These are phyloP conservation scores for Microcos paniculata DNA, from an alignment of 345 rosid species.

Conservation along the genomic window DNA sequence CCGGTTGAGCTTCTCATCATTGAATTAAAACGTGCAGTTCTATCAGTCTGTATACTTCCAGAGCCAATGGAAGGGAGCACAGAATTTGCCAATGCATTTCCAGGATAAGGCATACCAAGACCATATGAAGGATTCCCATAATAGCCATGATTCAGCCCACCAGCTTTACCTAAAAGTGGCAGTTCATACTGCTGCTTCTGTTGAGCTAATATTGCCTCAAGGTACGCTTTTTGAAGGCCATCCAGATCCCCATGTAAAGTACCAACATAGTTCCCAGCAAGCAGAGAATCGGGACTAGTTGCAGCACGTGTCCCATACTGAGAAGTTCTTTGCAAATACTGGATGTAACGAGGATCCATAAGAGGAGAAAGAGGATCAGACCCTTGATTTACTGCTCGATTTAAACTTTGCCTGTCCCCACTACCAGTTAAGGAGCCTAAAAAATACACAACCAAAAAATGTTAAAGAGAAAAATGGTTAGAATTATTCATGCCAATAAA, in stretches of 20 bases:
- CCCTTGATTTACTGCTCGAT: constrained; percentile 50
- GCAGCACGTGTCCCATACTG: constrained; percentile 28
- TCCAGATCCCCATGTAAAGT: constrained; percentile 44
- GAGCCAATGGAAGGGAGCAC: constrained; percentile 50
- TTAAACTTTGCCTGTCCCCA: constrained; percentile 40
- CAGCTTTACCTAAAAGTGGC: constrained; percentile 43
- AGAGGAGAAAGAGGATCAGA: constrained; percentile 45
- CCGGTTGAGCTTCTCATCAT: constrained; percentile 56
- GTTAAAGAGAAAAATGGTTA: neutral
- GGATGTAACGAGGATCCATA: constrained; percentile 50
- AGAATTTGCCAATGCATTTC: constrained; percentile 45
- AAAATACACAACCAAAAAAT: constrained; percentile 2
- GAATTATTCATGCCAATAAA: constrained; percentile 7
- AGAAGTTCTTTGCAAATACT: constrained; percentile 49
- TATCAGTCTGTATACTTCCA: constrained; percentile 59
- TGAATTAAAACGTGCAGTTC: constrained; percentile 48
- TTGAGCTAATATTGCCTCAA: constrained; percentile 66
- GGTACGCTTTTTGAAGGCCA: constrained; percentile 51
- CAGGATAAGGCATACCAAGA: constrained; percentile 43
- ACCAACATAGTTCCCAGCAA: constrained; percentile 42
- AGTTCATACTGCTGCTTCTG: constrained; percentile 63
- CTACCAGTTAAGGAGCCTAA: constrained; percentile 45
- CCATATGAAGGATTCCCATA: constrained; percentile 56
- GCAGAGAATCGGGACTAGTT: constrained; percentile 43
- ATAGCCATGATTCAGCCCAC: constrained; percentile 45